Percentiles rank a stretch among this genome's conserved stretches.
Conservation (phyloP, 371 early-diverging fungal genomes). For the Saksenaea oblongispora region DNA sequence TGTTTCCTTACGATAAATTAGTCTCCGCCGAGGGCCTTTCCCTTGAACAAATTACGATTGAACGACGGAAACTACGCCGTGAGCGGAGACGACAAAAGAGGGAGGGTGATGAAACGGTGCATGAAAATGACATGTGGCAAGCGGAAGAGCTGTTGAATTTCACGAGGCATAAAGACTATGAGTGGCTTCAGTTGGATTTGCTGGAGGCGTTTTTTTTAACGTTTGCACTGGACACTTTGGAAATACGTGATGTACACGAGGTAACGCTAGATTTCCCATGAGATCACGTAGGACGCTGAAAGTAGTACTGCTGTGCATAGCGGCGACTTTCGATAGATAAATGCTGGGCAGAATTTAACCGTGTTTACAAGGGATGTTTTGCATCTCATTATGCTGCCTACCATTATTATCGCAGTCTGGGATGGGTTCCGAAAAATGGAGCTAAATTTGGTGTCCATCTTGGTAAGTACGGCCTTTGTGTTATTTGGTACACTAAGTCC, state of each 20-base stretch:
- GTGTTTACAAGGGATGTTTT: conserved; percentile 39
- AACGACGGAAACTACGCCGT: conserved; percentile 49
- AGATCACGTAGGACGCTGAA: too few species aligned
- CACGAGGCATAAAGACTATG: conserved; percentile 36
- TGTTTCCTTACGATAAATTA: background rate
- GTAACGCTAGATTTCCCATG: conserved; percentile 11
- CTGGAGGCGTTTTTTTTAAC: conserved; percentile 71
- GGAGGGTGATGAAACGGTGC: background rate
- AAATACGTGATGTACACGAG: conserved; percentile 33
- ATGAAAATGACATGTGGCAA: conserved; percentile 5
- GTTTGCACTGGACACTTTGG: conserved; percentile 56
- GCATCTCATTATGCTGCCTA: conserved; percentile 73
- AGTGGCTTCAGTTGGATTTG: conserved; percentile 59
- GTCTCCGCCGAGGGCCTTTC: background rate
- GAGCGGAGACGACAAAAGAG: conserved; percentile 21
- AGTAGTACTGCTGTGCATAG: background rate
- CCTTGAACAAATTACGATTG: conserved; percentile 50
- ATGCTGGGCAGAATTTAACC: conserved; percentile 12
- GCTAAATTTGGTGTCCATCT: conserved; percentile 85
- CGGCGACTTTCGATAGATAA: conserved; percentile 18
- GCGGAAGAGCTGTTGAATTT: conserved; percentile 11
- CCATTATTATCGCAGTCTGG: conserved; percentile 77
- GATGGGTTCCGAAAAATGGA: conserved; percentile 85
- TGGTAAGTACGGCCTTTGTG: conserved; percentile 34
- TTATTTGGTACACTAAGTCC: conserved; percentile 27